Evolutionary conservation across 257 asterid genomes (phyloP).

Genomic region (Capsicum chinense): DNA sequence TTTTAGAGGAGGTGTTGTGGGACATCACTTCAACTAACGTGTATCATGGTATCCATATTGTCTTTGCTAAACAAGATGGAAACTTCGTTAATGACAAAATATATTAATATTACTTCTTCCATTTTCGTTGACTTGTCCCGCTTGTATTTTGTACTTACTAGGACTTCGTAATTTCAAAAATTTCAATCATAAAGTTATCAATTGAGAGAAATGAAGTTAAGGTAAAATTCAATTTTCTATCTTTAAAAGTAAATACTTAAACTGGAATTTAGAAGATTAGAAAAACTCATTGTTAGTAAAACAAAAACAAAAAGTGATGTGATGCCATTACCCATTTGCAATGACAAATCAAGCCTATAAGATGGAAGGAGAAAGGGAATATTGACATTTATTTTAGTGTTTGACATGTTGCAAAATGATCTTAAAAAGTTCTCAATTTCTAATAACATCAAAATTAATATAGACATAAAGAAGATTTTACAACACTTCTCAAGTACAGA

Average conservation of each 20-base stretch:
- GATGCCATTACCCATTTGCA: neutral
- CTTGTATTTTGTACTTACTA: no score
- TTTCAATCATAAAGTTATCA: neutral
- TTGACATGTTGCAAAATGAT: neutral
- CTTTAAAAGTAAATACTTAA: neutral
- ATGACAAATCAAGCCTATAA: neutral
- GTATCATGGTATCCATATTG: no score
- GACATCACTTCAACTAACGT: no score
- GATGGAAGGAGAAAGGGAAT: neutral
- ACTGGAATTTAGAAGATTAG: neutral
- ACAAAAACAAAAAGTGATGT: neutral
- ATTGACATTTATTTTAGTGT: neutral
- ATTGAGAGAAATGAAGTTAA: neutral
- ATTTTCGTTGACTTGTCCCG: no score
- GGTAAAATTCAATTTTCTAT: no score
- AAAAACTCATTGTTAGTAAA: neutral
- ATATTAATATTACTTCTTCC: no score
- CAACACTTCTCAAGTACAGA: constrained; percentile 13
- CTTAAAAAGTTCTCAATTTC: neutral
- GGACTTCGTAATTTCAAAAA: no score
- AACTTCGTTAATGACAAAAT: no score
- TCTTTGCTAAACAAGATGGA: no score
- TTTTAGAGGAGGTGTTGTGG: no score
- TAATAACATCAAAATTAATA: neutral
- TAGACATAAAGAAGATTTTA: constrained; percentile 7